Percentiles rank a stretch among this genome's conserved stretches.
Conservation (phyloP, 148 eudicot genomes). For the Camellia lanceoleosa region DNA sequence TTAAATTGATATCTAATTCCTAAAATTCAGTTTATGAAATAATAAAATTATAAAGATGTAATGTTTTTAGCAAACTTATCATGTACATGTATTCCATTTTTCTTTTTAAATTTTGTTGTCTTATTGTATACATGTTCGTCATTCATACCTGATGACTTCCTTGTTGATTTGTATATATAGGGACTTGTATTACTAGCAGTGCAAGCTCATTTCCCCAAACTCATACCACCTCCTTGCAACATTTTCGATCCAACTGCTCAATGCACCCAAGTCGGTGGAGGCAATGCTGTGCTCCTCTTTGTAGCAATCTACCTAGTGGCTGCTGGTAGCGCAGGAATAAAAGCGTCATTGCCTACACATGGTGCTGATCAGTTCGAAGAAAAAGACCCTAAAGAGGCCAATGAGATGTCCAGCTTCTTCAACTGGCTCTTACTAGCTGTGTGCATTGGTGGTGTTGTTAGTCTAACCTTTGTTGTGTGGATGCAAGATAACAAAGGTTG, state of each 20-base stretch:
- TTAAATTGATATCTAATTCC: too few relatives aligned
- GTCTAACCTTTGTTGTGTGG: constrained; percentile 41
- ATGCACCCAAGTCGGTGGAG: constrained; percentile 25
- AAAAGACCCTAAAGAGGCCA: constrained; percentile 35
- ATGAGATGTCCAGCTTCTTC: constrained; percentile 39
- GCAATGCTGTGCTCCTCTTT: constrained; percentile 29
- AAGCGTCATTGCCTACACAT: constrained; percentile 40
- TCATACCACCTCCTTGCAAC: constrained; percentile 39
- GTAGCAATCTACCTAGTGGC: constrained; percentile 30
- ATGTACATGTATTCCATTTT: too few relatives aligned
- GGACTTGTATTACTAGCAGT: constrained; percentile 40
- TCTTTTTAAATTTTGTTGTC: too few relatives aligned
- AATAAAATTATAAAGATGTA: too few relatives aligned
- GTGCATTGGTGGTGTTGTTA: constrained; percentile 26
- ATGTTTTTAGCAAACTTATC: too few relatives aligned
- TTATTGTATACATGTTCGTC: too few relatives aligned
- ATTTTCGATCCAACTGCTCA: constrained; percentile 26
- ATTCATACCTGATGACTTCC: background rate
- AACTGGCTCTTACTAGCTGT: constrained; percentile 35
- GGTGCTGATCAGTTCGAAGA: constrained; percentile 52
- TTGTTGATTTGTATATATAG: constrained; percentile 11
- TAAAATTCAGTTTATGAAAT: too few relatives aligned
- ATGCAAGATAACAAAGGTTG: constrained; percentile 39
- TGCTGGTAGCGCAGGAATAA: constrained; percentile 33
- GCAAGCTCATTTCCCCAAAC: constrained; percentile 40